phyloP scores from a whole-genome alignment of 139 green algal genomes.

The Chlamydomonas eustigma region DNA sequence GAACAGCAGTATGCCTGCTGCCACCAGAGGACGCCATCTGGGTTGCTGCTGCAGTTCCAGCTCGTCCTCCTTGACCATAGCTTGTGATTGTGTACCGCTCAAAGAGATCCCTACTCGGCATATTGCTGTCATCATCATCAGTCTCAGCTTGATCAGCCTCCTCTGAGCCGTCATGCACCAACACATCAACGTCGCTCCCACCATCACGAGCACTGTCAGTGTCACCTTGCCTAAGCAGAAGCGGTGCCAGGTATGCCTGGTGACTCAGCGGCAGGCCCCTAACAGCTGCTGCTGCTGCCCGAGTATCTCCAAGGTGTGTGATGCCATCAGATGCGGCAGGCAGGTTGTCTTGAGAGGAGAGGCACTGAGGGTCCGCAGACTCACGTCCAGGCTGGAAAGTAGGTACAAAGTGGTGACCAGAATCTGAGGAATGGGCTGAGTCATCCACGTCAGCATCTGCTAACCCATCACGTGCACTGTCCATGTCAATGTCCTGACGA shows the following conservation, averaged over 20 bases:
- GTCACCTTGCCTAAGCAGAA: not conserved
- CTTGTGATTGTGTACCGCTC: slow-evolving; percentile 37
- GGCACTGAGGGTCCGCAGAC: not conserved
- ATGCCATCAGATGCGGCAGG: not conserved
- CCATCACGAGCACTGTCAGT: slow-evolving; percentile 3
- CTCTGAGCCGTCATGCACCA: too few species aligned
- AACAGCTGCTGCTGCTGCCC: not conserved
- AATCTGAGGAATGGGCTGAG: not conserved
- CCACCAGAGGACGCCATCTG: too few species aligned
- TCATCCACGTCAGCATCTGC: slow-evolving; percentile 10
- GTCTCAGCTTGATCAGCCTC: too few species aligned
- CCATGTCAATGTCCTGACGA: slow-evolving; percentile 10
- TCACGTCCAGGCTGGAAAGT: too few species aligned
- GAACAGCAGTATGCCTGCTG: too few species aligned
- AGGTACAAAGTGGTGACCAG: not conserved
- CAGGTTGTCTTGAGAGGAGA: not conserved
- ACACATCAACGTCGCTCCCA: too few species aligned
- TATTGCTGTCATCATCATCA: too few species aligned
- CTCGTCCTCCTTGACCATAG: not conserved
- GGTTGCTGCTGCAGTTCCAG: not conserved
- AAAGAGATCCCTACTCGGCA: slow-evolving; percentile 26
- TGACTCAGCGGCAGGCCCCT: too few species aligned
- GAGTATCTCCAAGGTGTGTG: not conserved
- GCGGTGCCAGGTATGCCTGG: not conserved
- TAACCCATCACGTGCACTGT: slow-evolving; percentile 10